Evolutionary conservation across 805 yeast genomes (phyloP), one percentile per base, ranked within the genome.

Genomic region (Candida coquimbonensis): DNA sequence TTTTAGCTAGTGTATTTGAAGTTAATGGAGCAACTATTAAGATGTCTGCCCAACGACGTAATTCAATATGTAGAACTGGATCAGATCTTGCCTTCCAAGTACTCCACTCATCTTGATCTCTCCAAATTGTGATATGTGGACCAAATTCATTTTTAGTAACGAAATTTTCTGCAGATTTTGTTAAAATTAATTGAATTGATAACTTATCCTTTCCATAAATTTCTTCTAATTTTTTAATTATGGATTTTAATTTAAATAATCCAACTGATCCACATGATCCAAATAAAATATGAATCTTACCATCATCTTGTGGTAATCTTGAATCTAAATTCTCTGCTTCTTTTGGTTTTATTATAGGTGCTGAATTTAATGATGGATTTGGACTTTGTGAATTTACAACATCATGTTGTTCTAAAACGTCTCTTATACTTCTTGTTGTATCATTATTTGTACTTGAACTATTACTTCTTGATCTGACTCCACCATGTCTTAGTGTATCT

Each of bases 31-130:
- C 96, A 38, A 91, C 84, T 21, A 93, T 75, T 41, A 93, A 72
- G 38, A 93, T 80, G 65, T 91, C 97, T 1, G 98, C 98, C 98
- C 98, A 91, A 52, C 96, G 80, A 49, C 98, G 80, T 49, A 91
- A 71, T 67, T 93, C 98, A 54, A 91, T 89, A 66, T 91, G 98
- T 52, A 93, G 71, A 34, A 93, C 96, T 1, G 98, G 97, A 64
- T 93, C 98, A 45, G 81, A 72, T 50, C 95, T 74, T 39, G 72
- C 65, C 55, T 81, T 81, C 84, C 97, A 91, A n/a, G 83, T 79
- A 32, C 69, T 69, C 99, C 99, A 91, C 66, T 91, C 98, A 62
- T 93, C 99, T 48, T 77, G 75, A 60, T 93, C 97, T 59, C 90
- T 75, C 98, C 98, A 91, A 16, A 90, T 78, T 49, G 81, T 82